Evolutionary conservation across 495 filamentous ascomycete species (phyloP).

Genomic region (Aspergillus incahuasiensis): DNA sequence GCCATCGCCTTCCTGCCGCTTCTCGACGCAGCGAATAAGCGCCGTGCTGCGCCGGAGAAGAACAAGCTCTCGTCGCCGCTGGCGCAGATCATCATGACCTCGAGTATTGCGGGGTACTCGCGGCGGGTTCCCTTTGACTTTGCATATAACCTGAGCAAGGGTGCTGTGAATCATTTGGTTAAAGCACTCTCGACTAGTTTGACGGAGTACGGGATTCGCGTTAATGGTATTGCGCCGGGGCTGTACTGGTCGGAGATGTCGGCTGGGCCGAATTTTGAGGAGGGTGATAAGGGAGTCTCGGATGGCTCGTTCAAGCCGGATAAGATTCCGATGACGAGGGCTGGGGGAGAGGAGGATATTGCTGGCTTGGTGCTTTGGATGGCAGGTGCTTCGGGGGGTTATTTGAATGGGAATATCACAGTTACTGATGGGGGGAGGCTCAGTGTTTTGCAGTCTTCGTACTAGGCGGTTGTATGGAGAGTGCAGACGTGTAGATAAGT

Average conservation of each 20-base stretch:
- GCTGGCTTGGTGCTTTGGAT: conserved; percentile 59
- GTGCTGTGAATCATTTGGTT: conserved; percentile 57
- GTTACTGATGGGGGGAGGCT: conserved; percentile 58
- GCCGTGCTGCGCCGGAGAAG: conserved; percentile 27
- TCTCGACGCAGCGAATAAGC: conserved; percentile 58
- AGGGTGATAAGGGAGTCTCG: conserved; percentile 20
- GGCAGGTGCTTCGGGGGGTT: conserved; percentile 56
- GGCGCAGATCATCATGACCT: conserved; percentile 61
- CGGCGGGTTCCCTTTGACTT: conserved; percentile 51
- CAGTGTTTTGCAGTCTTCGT: conserved; percentile 41
- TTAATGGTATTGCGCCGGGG: conserved; percentile 65
- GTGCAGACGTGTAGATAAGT: not conserved
- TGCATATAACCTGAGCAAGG: conserved; percentile 63
- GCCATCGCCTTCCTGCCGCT: conserved; percentile 59
- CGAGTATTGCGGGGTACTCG: conserved; percentile 57
- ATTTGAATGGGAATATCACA: conserved; percentile 54
- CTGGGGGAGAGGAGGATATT: conserved; percentile 59
- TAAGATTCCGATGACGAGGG: conserved; percentile 48
- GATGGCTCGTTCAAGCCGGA: conserved; percentile 40
- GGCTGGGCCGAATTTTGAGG: conserved; percentile 11
- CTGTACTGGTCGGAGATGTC: conserved; percentile 64
- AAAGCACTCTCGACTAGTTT: conserved; percentile 55
- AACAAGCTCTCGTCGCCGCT: conserved; percentile 42
- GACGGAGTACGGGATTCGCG: conserved; percentile 54
- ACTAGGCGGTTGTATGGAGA: conserved; percentile 17